Conservation (phyloP, 371 early-diverging fungal species). For the Mortierella sp. region DNA sequence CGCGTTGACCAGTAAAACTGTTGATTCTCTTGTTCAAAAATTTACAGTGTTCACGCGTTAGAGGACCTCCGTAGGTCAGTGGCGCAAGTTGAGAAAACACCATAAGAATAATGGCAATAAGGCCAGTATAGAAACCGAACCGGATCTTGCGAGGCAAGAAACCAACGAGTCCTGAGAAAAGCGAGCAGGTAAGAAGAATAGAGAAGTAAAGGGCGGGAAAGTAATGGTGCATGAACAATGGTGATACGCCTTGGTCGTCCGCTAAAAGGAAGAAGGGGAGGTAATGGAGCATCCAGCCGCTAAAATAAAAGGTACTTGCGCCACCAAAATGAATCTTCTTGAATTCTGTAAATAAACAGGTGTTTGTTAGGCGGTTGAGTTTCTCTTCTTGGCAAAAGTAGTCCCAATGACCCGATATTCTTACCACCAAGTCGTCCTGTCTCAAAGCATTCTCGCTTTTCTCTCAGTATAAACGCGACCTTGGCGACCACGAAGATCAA, state of each 20-base stretch:
- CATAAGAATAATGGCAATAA: neutral
- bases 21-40: slow-evolving; percentile 2
- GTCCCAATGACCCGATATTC: neutral
- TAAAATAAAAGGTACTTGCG: slow-evolving; percentile 18
- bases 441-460: slow-evolving; percentile 32
- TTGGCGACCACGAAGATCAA: neutral
- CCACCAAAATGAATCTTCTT: slow-evolving; percentile 10
- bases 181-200: slow-evolving; percentile 26
- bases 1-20: neutral
- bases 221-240: slow-evolving; percentile 38
- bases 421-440: slow-evolving; percentile 21
- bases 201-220: slow-evolving; percentile 37
- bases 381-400: no score
- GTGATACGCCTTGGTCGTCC: neutral
- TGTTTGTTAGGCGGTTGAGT: neutral
- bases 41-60: slow-evolving; percentile 22
- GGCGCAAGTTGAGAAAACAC: slow-evolving; percentile 20
- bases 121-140: neutral
- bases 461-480: slow-evolving; percentile 9
- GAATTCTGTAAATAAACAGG: slow-evolving; percentile 10
- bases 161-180: slow-evolving; percentile 18
- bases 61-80: slow-evolving; percentile 22
- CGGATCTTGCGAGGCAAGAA: slow-evolving; percentile 9
- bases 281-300: slow-evolving; percentile 31
- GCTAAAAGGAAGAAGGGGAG: slow-evolving; percentile 24